phyloP scores from a whole-genome alignment of 106 monocot genomes.

The Dendrobium nobile region DNA sequence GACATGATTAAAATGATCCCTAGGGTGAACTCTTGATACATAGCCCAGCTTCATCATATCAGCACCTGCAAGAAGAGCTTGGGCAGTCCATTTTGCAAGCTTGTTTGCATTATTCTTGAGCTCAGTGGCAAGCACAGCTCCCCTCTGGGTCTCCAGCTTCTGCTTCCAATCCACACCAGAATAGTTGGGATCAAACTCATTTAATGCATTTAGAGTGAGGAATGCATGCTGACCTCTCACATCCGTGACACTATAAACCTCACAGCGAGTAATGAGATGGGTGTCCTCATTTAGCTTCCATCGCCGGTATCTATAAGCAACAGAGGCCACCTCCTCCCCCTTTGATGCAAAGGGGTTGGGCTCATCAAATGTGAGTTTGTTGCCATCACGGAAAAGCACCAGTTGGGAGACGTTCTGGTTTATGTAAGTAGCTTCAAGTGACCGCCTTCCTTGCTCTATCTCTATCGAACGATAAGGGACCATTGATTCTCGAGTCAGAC shows the following conservation, averaged over 20 bases:
- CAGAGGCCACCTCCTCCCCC: slow-evolving; percentile 75
- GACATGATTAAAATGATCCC: slow-evolving; percentile 82
- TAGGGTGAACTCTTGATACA: slow-evolving; percentile 75
- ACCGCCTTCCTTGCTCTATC: too few species aligned
- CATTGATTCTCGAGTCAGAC: neutral
- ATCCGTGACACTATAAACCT: slow-evolving; percentile 69
- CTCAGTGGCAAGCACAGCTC: slow-evolving; percentile 96
- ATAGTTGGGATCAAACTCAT: slow-evolving; percentile 89
- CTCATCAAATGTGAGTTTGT: slow-evolving; percentile 83
- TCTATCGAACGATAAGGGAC: too few species aligned
- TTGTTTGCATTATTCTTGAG: slow-evolving; percentile 98
- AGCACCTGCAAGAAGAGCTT: slow-evolving; percentile 80
- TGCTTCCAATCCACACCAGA: slow-evolving; percentile 92
- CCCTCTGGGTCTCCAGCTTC: slow-evolving; percentile 95
- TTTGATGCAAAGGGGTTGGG: slow-evolving; percentile 75
- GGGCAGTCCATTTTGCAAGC: slow-evolving; percentile 91
- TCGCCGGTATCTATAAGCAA: slow-evolving; percentile 79
- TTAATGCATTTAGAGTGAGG: slow-evolving; percentile 85
- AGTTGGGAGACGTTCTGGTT: slow-evolving; percentile 98
- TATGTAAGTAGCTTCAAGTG: slow-evolving; percentile 87
- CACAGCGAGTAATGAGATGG: slow-evolving; percentile 73
- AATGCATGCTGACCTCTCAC: slow-evolving; percentile 67
- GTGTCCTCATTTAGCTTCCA: slow-evolving; percentile 94
- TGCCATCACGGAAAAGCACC: slow-evolving; percentile 73
- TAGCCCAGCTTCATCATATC: slow-evolving; percentile 96